Evolutionary conservation across 805 yeast species (phyloP).

Genomic region (Saccharomycopsis babjevae): DNA sequence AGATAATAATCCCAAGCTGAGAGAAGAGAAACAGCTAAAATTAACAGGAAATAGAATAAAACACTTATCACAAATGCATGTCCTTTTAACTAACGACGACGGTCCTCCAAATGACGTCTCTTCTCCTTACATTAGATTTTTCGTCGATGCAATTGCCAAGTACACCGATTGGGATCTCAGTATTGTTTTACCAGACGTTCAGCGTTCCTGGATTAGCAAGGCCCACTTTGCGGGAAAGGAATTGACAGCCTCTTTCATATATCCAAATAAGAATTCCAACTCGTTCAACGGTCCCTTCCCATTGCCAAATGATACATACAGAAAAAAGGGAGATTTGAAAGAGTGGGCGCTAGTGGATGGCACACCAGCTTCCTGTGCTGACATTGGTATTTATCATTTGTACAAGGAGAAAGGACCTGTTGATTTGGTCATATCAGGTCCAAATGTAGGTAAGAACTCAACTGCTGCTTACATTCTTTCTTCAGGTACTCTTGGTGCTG

Average conservation of each 20-base stretch:
- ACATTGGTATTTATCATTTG: slow-evolving; percentile 75
- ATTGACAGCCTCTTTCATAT: slow-evolving; percentile 52
- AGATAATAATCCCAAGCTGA: too few species aligned
- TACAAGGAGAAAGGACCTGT: slow-evolving; percentile 45
- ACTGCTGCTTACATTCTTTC: slow-evolving; percentile 81
- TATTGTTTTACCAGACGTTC: slow-evolving; percentile 72
- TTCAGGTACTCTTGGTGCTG: slow-evolving; percentile 94
- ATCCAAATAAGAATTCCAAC: slow-evolving; percentile 43
- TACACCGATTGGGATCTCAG: slow-evolving; percentile 78
- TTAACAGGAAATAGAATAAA: background rate
- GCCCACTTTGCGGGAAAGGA: slow-evolving; percentile 84
- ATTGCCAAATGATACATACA: slow-evolving; percentile 33
- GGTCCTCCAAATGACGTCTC: slow-evolving; percentile 77
- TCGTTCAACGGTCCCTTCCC: slow-evolving; percentile 61
- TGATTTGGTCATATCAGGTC: slow-evolving; percentile 88
- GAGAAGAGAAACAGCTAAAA: background rate
- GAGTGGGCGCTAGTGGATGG: slow-evolving; percentile 88
- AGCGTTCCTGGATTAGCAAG: slow-evolving; percentile 94
- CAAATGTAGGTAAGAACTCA: slow-evolving; percentile 91
- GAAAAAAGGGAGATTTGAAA: slow-evolving; percentile 29
- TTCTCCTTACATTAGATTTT: slow-evolving; percentile 78
- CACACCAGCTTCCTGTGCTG: slow-evolving; percentile 94
- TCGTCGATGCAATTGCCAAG: slow-evolving; percentile 57
- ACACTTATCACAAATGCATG: too few species aligned
- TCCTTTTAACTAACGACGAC: slow-evolving; percentile 79